Conservation (phyloP, 148 eudicot genomes). For the Fallopia convolvulus region DNA sequence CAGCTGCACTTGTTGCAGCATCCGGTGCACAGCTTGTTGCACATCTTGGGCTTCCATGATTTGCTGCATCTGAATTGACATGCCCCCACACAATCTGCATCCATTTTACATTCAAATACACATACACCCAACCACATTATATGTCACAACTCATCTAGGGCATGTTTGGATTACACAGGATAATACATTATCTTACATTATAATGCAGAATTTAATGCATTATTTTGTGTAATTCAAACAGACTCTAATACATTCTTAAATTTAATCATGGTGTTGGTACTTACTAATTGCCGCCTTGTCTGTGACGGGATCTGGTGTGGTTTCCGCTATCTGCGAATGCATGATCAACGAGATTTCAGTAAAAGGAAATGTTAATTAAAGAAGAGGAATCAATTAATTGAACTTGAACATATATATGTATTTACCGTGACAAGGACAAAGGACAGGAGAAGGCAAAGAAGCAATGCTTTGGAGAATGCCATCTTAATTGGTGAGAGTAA, state of each 20-base stretch:
- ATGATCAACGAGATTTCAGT: background rate
- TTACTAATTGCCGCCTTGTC: background rate
- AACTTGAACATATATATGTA: background rate
- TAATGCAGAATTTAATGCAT: too few relatives aligned
- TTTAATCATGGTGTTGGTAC: background rate
- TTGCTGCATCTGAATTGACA: slow-evolving; percentile 1
- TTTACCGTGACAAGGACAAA: background rate
- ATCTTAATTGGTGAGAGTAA: background rate
- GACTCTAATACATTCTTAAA: too few relatives aligned
- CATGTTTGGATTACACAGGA: too few relatives aligned
- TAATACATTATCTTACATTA: too few relatives aligned
- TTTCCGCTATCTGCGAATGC: background rate
- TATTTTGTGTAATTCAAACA: too few relatives aligned
- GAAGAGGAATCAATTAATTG: too few relatives aligned
- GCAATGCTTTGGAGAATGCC: slow-evolving; percentile 5
- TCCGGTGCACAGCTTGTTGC: background rate
- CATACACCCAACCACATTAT: too few relatives aligned
- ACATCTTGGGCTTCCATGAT: background rate
- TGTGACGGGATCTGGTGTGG: background rate
- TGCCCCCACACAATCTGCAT: background rate
- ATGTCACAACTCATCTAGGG: too few relatives aligned
- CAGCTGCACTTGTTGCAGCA: slow-evolving; percentile 5
- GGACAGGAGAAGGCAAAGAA: background rate
- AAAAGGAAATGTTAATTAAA: background rate
- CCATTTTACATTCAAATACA: background rate